Base-by-base conservation (phyloP, 192 early-diverging fungal species). In the Coemansia sp. region DNA sequence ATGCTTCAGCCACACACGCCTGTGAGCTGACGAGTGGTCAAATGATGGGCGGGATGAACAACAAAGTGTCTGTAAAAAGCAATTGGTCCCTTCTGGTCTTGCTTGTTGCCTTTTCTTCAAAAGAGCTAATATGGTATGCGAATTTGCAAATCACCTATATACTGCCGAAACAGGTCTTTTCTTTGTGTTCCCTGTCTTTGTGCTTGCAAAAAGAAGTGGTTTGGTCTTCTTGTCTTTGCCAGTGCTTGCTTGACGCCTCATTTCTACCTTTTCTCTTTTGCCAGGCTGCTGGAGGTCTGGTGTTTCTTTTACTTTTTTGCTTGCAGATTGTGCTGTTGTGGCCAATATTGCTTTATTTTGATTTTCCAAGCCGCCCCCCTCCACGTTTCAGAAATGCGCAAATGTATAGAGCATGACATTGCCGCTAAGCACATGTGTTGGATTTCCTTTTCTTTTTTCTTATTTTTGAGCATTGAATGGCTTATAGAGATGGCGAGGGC, bases 401-500 rank as follows among this genome's bases (percentile, higher is more conserved):
- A 16, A 26, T 26, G 32, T 32, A 4, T 32, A 32, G 32, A 32
- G 32, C 32, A 4, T 32, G 32, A 2, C 32, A 32, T 32, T 2
- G 32, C 32, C 2, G 32, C 32, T 32, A 32, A 32, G 32, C 32
- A 32, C 32, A 32, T 32, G 32, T 32, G 32, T 32, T 32, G 32
- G 32, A 53, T 23, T 63, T 18, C 11, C 40, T 38, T 66, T 41
- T 49, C 32, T n/a, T 54, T 26, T 26, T 18, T 53, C 2, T 56
- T 56, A 1, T 32, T 38, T 11, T 2, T 26, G 11, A 56, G 21
- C 56, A 26, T 18, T 50, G 8, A 12, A 16, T 62, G 61, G 13
- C 13, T n/a, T 61, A 61, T 79, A 82, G 84, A 37, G 89, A 91
- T 76, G 95, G 94, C 60, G 94, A 97, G 74, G 92, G 93, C 44